These are phyloP conservation scores for Penicillium bovifimosum DNA, from an alignment of 495 filamentous ascomycete species.

Conservation along the genomic window DNA sequence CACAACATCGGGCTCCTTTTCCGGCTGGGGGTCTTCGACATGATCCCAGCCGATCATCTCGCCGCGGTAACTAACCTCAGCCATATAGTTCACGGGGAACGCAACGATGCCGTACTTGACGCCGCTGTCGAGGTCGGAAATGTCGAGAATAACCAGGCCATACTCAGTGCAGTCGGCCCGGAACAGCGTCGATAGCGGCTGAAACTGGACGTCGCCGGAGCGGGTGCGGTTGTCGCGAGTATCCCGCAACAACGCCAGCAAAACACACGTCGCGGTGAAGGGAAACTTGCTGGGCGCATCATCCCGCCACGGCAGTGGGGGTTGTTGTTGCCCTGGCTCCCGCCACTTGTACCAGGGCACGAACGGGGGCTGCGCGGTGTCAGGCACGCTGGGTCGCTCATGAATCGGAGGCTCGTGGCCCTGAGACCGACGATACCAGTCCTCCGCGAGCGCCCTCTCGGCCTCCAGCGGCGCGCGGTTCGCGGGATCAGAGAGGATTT, in stretches of 20 bases:
- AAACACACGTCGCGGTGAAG: conserved; percentile 15
- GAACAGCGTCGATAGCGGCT: conserved; percentile 16
- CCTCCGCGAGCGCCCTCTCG: conserved; percentile 6
- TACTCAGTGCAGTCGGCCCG: conserved; percentile 12
- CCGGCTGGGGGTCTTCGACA: conserved; percentile 9
- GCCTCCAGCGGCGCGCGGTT: conserved; percentile 17
- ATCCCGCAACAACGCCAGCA: conserved; percentile 13
- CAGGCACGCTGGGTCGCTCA: conserved; percentile 15
- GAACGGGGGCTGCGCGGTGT: conserved; percentile 15
- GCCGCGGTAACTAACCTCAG: neutral
- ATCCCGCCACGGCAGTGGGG: conserved; percentile 13
- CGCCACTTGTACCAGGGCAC: neutral
- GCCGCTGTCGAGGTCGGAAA: conserved; percentile 13
- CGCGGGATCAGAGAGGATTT: conserved; percentile 11
- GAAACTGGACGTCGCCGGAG: conserved; percentile 13
- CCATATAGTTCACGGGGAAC: conserved; percentile 12
- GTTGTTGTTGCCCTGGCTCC: conserved; percentile 6
- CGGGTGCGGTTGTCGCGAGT: neutral
- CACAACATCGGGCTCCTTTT: conserved; percentile 8
- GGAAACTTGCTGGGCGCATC: conserved; percentile 13
- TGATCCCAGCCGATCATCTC: conserved; percentile 7
- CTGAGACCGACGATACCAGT: conserved; percentile 14
- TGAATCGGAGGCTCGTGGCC: neutral
- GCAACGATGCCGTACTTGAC: conserved; percentile 16
- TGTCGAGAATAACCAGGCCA: conserved; percentile 16